Evolutionary conservation across 306 rosid genomes (phyloP), one percentile per base, ranked within the genome.

Genomic region (Gastrolobium bilobum): DNA sequence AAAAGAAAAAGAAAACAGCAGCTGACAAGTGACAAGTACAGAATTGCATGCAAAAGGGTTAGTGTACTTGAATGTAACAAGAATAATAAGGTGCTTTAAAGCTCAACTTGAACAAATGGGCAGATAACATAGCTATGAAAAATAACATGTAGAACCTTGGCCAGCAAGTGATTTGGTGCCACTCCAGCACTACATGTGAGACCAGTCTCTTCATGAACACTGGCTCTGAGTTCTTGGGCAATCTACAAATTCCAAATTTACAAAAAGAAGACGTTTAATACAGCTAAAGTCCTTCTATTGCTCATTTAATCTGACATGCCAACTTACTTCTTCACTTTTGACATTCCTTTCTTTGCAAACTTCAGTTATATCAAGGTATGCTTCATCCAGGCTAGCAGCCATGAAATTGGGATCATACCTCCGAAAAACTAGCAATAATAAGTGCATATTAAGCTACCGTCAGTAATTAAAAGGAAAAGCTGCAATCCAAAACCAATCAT

Each of bases 151-250:
- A 62, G 67, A 78, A 94, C 99, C 99, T 95, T 92, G 30, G 98
- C 97, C 82, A 95, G 97, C 62, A 92, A 64, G 75, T 89, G 92
- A 80, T 95, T 95, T 71, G 97, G 92, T 79, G 97, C 99, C 66
- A 95, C 94, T 80, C 99, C 99, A 81, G 95, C 99, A 65, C 99
- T 95, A 69, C 97, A 92, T 10, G 92, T 95, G 81, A 95, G 94
- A 81, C 97, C 98, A 42, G 99, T 95, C 86, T 91, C 96, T 76
- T 88, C 92, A 79, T 68, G 64, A 74, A 95, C 92, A 52, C 88
- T 15, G 61, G 81, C 79, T 85, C 99, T 90, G 78, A 95, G 92
- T 85, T 91, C 97, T 80, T 76, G 73, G 15, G 97, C 97, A 90
- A 92, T 83, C 99, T 92, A 71, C 58, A 59, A 76, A 71, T 29